Evolutionary conservation across 768 basidiomycete genomes (phyloP), one percentile per base, ranked within the genome.

Genomic region (Mycena kentingensis): DNA sequence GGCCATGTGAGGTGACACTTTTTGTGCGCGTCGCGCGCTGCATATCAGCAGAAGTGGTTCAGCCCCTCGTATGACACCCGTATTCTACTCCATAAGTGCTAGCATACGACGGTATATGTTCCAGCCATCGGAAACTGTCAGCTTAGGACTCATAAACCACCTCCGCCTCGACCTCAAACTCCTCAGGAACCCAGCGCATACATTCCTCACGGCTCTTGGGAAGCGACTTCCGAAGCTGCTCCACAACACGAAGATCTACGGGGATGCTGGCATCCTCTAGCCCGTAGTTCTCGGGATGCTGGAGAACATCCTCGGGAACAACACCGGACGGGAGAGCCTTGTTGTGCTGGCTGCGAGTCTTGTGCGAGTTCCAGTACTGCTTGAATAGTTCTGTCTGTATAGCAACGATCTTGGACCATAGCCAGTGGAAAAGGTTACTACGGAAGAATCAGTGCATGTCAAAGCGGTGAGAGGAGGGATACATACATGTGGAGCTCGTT

Each of bases 261-360:
- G 37, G 37, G 24, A 48, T 48, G 18, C 52, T 46, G 8, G 34
- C 45, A 39, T 54, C 11, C 13, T 19, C 22, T 13, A 54, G 22
- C 35, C 52, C 31, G 46, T 47, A 47, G 16, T 42, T 12, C 19
- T 37, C 34, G 19, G 46, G 45, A 26, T 47, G 36, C 18, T 54
- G 46, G 21, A 25, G 41, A 5, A 54, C 36, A 11, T 47, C 8
- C 18, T 5, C 25, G 12, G 52, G 52, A 22, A 36, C 34, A 18
- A 48, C 52, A 26, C 52, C 45, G 19, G 52, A 54, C 16, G 52
- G 52, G 4, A 54, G 36, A 10, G 25, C 5, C 46, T 54, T 54
- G 13, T 29, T 29, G 4, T n/a, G 16, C 26, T 53, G 52, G 5
- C 3, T 38, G 11, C 52, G 28, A 3, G 29, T 41, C 7, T 31